Evolutionary conservation across 1,284 basidiomycete species (phyloP), one percentile per base, ranked within the genome.

Genomic region (Pseudozyma thailandica): DNA sequence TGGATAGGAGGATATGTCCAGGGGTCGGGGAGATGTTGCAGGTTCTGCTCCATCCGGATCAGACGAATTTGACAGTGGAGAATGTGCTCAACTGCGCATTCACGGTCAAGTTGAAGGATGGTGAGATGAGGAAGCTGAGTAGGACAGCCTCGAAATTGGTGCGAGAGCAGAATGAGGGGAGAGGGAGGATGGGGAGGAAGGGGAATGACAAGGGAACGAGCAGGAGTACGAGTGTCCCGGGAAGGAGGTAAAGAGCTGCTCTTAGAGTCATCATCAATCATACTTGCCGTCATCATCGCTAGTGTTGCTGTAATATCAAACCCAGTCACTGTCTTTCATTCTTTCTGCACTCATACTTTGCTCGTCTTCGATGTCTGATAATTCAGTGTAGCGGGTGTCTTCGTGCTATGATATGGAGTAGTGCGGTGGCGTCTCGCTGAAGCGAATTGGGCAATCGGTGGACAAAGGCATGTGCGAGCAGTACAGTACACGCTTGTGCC

Each of bases 71-170:
- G 68, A 74, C 80, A 28, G 77, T 78, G 16, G 81, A 84, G 23
- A 86, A 87, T 1, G 87, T 93, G 68, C 83, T 93, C 31, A 85
- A 87, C 16, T 86, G 89, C 8, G 87, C 88, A 0, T 84, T 87
- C 20, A 86, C 87, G 5, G 85, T 90, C 74, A 92, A 90, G 82
- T 83, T 93, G 54, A 92, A 90, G 79, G 92, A 93, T 70, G 91
- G 92, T 58, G 91, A 92, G 65, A 75, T 93, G 27, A 86, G 88
- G 26, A 92, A 92, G 80, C 88, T 90, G 74, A 66, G 61, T 49
- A 50, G 78, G 21, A 73, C 72, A 5, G 78, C 78, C 18, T 72
- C 66, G 49, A 80, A 78, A 70, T 51, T 75, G 49, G 78, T 80
- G 4, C 37, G 75, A 4, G 71, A 73, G 46, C 57, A 70, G 53